Evolutionary conservation across 2,329 filamentous ascomycete species (phyloP).

Genomic region (Amauroascus verrucosus): DNA sequence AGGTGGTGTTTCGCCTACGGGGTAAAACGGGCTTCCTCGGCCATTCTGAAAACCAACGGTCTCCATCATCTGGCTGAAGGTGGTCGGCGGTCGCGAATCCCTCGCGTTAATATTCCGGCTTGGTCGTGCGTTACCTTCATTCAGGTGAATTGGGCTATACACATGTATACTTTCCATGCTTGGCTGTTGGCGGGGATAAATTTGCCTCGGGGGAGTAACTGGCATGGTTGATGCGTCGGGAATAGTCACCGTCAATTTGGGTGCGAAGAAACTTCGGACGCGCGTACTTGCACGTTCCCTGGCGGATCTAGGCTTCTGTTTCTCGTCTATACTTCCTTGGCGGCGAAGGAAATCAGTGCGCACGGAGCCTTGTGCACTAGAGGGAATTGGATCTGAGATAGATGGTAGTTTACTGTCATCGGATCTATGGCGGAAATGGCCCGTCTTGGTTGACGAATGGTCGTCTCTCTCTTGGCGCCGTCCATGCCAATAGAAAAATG

Average conservation of each 20-base stretch:
- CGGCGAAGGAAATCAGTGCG: slow-evolving; percentile 37
- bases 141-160: slow-evolving; percentile 33
- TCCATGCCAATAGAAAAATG: slow-evolving; percentile 36
- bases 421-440: slow-evolving; percentile 26
- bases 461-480: slow-evolving; percentile 17
- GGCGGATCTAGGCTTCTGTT: slow-evolving; percentile 22
- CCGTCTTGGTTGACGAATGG: background rate
- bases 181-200: slow-evolving; percentile 21
- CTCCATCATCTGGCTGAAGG: slow-evolving; percentile 32
- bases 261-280: slow-evolving; percentile 30
- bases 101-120: slow-evolving; percentile 22
- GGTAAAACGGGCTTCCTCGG: slow-evolving; percentile 23
- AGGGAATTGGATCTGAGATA: slow-evolving; percentile 37
- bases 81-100: slow-evolving; percentile 25
- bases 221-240: slow-evolving; percentile 20
- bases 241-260: slow-evolving; percentile 17
- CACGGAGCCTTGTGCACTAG: slow-evolving; percentile 31
- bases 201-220: slow-evolving; percentile 23
- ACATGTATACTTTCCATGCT: slow-evolving; percentile 40
- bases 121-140: slow-evolving; percentile 19
- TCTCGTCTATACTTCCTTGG: slow-evolving; percentile 20
- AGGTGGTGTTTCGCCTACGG: slow-evolving; percentile 20
- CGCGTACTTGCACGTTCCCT: slow-evolving; percentile 29
- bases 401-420: slow-evolving; percentile 26
- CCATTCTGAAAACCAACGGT: slow-evolving; percentile 27